A percentile compares a stretch with the other conserved stretches of the same genome.
Evolutionary conservation across 805 yeast genomes (phyloP).

Genomic region (Saturnispora gosingensis): DNA sequence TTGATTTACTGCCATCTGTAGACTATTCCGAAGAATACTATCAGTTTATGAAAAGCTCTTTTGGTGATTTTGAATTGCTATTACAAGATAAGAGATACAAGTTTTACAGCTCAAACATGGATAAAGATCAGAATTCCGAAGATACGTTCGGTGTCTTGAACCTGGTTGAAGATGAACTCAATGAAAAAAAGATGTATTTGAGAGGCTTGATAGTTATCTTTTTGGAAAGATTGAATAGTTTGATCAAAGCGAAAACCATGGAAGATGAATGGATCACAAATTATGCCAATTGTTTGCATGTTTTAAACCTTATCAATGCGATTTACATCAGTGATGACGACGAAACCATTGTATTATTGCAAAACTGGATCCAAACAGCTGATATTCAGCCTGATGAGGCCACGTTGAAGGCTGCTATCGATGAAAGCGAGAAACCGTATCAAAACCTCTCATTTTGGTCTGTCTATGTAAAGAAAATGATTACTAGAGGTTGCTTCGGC

Average conservation of each 20-base stretch:
- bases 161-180: conserved; percentile 27
- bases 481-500: conserved; percentile 51
- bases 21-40: conserved; percentile 35
- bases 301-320: conserved; percentile 52
- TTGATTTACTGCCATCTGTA: conserved; percentile 27
- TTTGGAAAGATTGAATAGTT: conserved; percentile 24
- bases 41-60: conserved; percentile 40
- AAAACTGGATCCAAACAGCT: conserved; percentile 60
- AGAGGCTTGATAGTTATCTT: conserved; percentile 18
- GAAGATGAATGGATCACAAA: conserved; percentile 20
- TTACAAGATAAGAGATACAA: conserved; percentile 36
- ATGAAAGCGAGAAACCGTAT: conserved; percentile 34
- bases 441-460: conserved; percentile 53
- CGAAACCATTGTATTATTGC: conserved; percentile 35
- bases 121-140: conserved; percentile 13
- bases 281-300: conserved; percentile 36
- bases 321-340: conserved; percentile 36
- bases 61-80: conserved; percentile 42
- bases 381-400: conserved; percentile 57
- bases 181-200: conserved; percentile 31
- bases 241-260: conserved; percentile 24
- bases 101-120: conserved; percentile 16
- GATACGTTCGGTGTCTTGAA: conserved; percentile 25
- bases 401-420: conserved; percentile 36
- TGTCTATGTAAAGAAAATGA: conserved; percentile 43